Base-by-base conservation (phyloP, 2,329 filamentous ascomycete genomes). In the Microcera coccophila region DNA sequence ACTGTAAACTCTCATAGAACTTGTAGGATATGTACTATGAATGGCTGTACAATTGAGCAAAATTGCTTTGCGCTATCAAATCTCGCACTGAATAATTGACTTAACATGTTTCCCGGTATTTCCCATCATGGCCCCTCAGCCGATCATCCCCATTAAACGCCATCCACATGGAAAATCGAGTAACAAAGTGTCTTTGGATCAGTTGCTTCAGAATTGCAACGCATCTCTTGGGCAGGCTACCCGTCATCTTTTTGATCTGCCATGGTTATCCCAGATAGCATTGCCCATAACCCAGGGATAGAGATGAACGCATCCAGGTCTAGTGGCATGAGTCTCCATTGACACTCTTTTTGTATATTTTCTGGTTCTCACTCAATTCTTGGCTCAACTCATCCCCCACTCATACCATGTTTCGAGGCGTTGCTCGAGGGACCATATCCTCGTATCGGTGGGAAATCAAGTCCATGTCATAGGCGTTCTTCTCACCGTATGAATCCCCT, bases 401-500 rank as follows among this genome's bases (percentile, higher is more conserved):
- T 58, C 45, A 71, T 9, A 72, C 65, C 62, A 70, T 65, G 14
- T 61, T 67, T 57, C 68, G 65, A 10, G 78, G 77, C 36, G 72
- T 67, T 45, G 71, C 66, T 34, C 75, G 65, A 20, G 75, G 75
- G 17, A 75, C 54, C 75, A 79, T 76, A 49, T 81, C 77, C 59
- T 81, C 77, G 49, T 81, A 81, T 32, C 75, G 69, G 45, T 73
- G 69, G 3, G 74, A 70, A 46, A 72, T 71, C 55, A 72, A 64
- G 50, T 80, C 75, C 33, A 79, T 65, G 36, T 75, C 73, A 36
- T 64, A 60, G 10, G 63, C 63, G 34, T 65, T 61, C 41, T 71
- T 67, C 44, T 66, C 62, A 34, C 63, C 61, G n/a, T 62, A 62
- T 39, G 56, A 55, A 20, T 67, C 66, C 16, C 63, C 56, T 7